Conservation (phyloP, 2,329 filamentous ascomycete genomes). For the Clonostachys sp. region DNA sequence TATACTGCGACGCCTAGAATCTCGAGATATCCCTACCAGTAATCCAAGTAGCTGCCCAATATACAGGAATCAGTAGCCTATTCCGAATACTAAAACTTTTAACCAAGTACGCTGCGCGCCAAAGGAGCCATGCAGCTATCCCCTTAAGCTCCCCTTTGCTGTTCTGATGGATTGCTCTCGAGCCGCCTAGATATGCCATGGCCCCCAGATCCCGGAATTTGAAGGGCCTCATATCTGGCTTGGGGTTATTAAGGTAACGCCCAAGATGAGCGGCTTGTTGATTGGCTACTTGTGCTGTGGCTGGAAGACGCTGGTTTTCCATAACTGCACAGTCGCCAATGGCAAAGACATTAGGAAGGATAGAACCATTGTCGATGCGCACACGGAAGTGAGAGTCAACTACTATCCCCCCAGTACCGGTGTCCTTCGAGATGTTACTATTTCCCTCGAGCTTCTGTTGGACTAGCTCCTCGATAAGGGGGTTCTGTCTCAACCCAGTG, state of each 20-base stretch:
- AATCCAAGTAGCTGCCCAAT: slow-evolving; percentile 60
- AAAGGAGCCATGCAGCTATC: slow-evolving; percentile 62
- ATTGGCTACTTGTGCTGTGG: slow-evolving; percentile 72
- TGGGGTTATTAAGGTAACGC: slow-evolving; percentile 56
- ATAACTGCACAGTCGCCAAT: slow-evolving; percentile 69
- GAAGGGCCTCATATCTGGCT: slow-evolving; percentile 41
- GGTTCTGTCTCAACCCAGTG: slow-evolving; percentile 75
- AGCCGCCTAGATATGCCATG: slow-evolving; percentile 71
- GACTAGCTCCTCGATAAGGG: slow-evolving; percentile 58
- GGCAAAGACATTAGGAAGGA: slow-evolving; percentile 62
- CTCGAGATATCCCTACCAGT: slow-evolving; percentile 59
- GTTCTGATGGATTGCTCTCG: slow-evolving; percentile 69
- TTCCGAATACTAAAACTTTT: slow-evolving; percentile 68
- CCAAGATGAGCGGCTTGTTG: slow-evolving; percentile 70
- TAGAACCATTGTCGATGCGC: slow-evolving; percentile 21
- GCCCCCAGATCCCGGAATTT: slow-evolving; percentile 66
- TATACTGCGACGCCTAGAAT: slow-evolving; percentile 31
- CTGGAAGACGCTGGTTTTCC: slow-evolving; percentile 51
- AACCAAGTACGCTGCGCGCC: slow-evolving; percentile 71
- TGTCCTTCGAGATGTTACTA: slow-evolving; percentile 33
- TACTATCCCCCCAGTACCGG: slow-evolving; percentile 56
- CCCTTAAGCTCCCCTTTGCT: slow-evolving; percentile 53
- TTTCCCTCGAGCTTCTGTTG: slow-evolving; percentile 26
- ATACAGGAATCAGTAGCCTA: slow-evolving; percentile 67
- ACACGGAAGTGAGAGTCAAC: slow-evolving; percentile 62